Base-by-base conservation (phyloP, 345 rosid species). In the Moricandia arvensis region DNA sequence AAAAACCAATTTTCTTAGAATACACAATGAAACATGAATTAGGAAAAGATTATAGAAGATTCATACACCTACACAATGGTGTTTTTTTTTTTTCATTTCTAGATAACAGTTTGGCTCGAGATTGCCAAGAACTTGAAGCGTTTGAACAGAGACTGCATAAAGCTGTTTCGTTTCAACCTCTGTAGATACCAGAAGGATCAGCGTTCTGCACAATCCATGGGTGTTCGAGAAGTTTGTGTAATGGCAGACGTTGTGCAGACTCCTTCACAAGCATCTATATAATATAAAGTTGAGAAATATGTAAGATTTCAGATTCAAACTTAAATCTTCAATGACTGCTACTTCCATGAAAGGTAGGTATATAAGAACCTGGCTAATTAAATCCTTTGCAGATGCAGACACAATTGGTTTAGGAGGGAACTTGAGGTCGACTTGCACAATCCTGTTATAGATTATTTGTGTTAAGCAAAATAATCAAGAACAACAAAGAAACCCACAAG, bases 151-250 rank as follows among this genome's bases (percentile, higher is more conserved):
- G 45, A 51, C 15, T 7, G 37, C 31, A 5, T 7, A 49, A n/a
- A 53, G 31, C 30, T 57, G 11, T 3, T 54, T 17, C 0, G 7
- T 7, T 27, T 51, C 81, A 91, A 72, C 77, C 68, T 80, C 81
- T 89, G 66, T 89, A 90, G 76, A 88, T 74, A 18, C 99, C 98
- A 16, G 94, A 87, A 49, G 98, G 96, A 73, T 95, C 98, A 4
- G 96, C 96, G 72, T 95, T 92, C 71, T 92, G 98, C 70, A 88
- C 83, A 71, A 95, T 89, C 99, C 98, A 95, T 0, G 98, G 94
- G 77, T 95, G 99, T 86, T 92, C 96, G 1, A 95, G 91, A 71
- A 95, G 87, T 75, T 88, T 95, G 78, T 89, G 94, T 29, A 92
- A 59, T 15, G 97, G 96, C 77, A 95, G 78, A 55, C 99, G 98